These are phyloP conservation scores for Talaromyces islandicus DNA, from an alignment of 2,329 filamentous ascomycete genomes.

Conservation along the genomic window DNA sequence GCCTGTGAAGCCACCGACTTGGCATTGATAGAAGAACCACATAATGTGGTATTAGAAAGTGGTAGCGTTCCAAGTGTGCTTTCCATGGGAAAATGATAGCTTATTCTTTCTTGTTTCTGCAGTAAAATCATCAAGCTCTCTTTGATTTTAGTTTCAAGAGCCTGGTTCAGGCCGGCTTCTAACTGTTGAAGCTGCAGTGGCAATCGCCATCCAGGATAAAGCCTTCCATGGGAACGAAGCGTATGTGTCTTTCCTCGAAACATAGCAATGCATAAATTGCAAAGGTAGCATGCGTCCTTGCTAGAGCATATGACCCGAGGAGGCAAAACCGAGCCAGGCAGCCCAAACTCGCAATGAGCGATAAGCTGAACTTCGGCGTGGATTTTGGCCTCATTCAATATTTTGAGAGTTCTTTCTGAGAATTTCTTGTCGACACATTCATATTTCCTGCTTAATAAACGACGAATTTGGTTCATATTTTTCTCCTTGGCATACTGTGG, in stretches of 20 bases:
- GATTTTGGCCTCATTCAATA: slow-evolving; percentile 11
- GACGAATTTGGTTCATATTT: not conserved
- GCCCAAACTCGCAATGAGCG: slow-evolving; percentile 15
- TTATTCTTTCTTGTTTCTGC: slow-evolving; percentile 5
- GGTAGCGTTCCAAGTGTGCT: slow-evolving; percentile 15
- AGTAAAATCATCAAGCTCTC: slow-evolving; percentile 8
- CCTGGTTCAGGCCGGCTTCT: slow-evolving; percentile 6
- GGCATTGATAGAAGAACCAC: not conserved
- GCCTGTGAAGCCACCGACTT: not conserved
- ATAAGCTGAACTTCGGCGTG: slow-evolving; percentile 19
- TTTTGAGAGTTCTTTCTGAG: not conserved
- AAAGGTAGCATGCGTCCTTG: slow-evolving; percentile 22
- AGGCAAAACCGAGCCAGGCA: not conserved
- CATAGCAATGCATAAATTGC: slow-evolving; percentile 14
- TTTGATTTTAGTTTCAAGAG: slow-evolving; percentile 4
- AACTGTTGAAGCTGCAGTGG: slow-evolving; percentile 10
- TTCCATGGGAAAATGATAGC: slow-evolving; percentile 15
- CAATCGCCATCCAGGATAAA: slow-evolving; percentile 9
- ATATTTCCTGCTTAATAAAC: not conserved
- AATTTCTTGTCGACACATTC: not conserved
- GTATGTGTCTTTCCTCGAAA: slow-evolving; percentile 14
- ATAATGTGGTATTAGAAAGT: slow-evolving; percentile 11
- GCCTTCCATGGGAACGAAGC: slow-evolving; percentile 16
- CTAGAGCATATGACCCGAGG: slow-evolving; percentile 17
- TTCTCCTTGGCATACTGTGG: slow-evolving; percentile 1